Percentiles rank a stretch among this genome's conserved stretches.
Conservation (phyloP, 208 protist species). For the Leishmania guyanensis region DNA sequence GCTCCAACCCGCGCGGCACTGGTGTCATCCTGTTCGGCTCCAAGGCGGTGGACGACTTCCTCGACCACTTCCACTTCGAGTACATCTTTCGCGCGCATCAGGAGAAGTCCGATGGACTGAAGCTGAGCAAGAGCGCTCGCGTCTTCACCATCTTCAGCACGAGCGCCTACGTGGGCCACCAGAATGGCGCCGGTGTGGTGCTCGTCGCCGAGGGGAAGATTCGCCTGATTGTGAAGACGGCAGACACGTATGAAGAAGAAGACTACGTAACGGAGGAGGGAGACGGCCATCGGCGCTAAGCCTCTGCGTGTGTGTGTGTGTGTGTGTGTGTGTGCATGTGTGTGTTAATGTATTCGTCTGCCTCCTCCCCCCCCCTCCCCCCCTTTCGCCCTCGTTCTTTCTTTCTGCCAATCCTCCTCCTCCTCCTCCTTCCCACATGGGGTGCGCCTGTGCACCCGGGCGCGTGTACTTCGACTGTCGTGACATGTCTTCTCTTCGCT, state of each 20-base stretch:
- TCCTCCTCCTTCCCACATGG: not conserved
- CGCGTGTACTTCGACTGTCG: not conserved
- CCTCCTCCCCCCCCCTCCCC: not conserved
- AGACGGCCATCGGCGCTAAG: slow-evolving; percentile 25
- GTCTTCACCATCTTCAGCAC: slow-evolving; percentile 95
- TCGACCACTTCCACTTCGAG: slow-evolving; percentile 80
- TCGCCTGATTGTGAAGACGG: slow-evolving; percentile 90
- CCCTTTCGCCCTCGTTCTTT: not conserved
- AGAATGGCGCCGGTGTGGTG: slow-evolving; percentile 92
- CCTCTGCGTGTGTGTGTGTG: not conserved
- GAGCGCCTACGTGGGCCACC: slow-evolving; percentile 91
- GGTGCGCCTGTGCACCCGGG: not conserved
- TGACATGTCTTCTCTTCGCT: not conserved
- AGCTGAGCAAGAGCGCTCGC: slow-evolving; percentile 88
- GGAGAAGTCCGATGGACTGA: slow-evolving; percentile 91
- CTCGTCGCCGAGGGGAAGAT: slow-evolving; percentile 89
- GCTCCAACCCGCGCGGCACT: slow-evolving; percentile 81
- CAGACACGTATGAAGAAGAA: slow-evolving; percentile 67
- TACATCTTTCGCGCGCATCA: slow-evolving; percentile 95
- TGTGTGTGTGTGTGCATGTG: not conserved
- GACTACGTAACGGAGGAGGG: slow-evolving; percentile 43
- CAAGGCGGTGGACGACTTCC: slow-evolving; percentile 89
- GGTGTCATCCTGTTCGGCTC: slow-evolving; percentile 89
- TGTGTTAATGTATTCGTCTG: not conserved
- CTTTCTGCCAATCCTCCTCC: not conserved